Evolutionary conservation across 495 filamentous ascomycete species (phyloP).

Genomic region (Chlorociboria aeruginascens): DNA sequence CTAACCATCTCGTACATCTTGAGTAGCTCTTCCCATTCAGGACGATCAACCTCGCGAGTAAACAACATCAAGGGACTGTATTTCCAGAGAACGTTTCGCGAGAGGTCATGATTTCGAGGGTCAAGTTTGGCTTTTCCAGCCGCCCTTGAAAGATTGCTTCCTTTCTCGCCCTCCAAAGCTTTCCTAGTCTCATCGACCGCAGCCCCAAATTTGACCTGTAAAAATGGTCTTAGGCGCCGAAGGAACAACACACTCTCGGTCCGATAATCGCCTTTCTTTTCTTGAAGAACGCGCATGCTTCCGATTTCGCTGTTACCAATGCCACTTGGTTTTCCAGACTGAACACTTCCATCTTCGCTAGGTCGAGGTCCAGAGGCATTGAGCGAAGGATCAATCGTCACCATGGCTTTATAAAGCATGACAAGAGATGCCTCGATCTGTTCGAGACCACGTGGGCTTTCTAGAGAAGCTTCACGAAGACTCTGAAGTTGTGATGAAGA

Average conservation of each 20-base stretch:
- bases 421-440: conserved; percentile 65
- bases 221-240: conserved; percentile 63
- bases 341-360: conserved; percentile 28
- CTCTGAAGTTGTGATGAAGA: conserved; percentile 59
- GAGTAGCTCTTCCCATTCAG: conserved; percentile 70
- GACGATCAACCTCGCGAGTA: conserved; percentile 63
- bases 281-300: conserved; percentile 83
- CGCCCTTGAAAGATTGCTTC: conserved; percentile 21
- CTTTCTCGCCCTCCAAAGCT: conserved; percentile 33
- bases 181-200: conserved; percentile 53
- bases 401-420: conserved; percentile 87
- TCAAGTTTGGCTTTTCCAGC: conserved; percentile 39
- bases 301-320: conserved; percentile 71
- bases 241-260: conserved; percentile 61
- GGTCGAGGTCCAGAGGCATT: conserved; percentile 15
- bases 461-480: conserved; percentile 62
- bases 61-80: conserved; percentile 81
- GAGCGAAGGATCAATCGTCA: conserved; percentile 70
- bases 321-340: conserved; percentile 31
- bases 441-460: conserved; percentile 53
- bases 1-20: conserved; percentile 67
- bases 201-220: conserved; percentile 68
- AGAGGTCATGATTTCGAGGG: conserved; percentile 37
- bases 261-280: conserved; percentile 82
- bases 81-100: conserved; percentile 55